These are phyloP conservation scores for Cyamopsis tetragonoloba DNA, from an alignment of 306 rosid genomes.

Conservation along the genomic window DNA sequence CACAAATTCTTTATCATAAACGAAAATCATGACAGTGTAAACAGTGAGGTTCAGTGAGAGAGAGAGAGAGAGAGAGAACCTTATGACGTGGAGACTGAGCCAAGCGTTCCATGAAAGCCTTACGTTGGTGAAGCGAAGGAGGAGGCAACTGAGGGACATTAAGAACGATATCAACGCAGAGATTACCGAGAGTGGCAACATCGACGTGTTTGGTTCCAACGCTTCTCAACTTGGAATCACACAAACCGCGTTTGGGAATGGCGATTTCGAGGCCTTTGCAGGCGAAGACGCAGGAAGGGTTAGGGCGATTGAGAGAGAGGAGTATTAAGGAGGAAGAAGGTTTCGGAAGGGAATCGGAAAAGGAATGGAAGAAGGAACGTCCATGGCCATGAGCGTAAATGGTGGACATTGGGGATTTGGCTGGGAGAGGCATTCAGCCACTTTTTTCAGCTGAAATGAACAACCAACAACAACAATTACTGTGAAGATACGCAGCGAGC, in stretches of 20 bases:
- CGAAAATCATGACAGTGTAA: background rate
- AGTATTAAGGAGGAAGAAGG: background rate
- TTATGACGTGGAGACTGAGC: constrained; percentile 77
- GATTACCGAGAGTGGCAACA: constrained; percentile 82
- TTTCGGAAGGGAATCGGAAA: constrained; percentile 4
- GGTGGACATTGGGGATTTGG: constrained; percentile 33
- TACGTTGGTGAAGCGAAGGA: constrained; percentile 44
- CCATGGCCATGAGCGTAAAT: constrained; percentile 41
- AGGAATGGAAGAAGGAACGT: constrained; percentile 11
- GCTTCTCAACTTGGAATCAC: constrained; percentile 31
- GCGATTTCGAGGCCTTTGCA: constrained; percentile 41
- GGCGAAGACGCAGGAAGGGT: background rate
- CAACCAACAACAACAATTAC: background rate
- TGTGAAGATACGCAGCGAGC: too few relatives aligned
- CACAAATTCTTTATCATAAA: background rate
- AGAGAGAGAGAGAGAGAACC: constrained; percentile 34
- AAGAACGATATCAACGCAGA: constrained; percentile 88
- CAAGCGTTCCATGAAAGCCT: constrained; percentile 69
- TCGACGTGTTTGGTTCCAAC: constrained; percentile 49
- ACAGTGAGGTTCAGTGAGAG: background rate
- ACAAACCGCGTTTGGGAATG: constrained; percentile 17
- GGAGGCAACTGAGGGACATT: constrained; percentile 82
- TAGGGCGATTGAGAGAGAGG: constrained; percentile 20
- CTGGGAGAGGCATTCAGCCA: constrained; percentile 56
- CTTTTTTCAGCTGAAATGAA: too few relatives aligned